phyloP scores from a whole-genome alignment of 306 rosid genomes.

The Casuarina equisetifolia region DNA sequence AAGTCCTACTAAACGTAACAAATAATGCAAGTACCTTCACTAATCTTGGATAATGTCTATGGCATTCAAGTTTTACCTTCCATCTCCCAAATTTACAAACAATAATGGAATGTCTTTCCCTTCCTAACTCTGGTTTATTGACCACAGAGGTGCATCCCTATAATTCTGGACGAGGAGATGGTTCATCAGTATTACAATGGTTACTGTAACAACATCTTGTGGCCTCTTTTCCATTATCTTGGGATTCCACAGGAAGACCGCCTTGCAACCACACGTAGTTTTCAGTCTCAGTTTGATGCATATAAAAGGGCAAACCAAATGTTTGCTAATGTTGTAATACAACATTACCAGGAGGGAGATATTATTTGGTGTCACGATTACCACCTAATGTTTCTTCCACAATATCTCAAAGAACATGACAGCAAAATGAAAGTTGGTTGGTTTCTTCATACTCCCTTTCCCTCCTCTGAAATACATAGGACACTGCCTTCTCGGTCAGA shows the following conservation, averaged over 20 bases:
- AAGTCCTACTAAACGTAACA: conserved; percentile 20
- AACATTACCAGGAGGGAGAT: conserved; percentile 89
- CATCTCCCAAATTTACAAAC: neutral
- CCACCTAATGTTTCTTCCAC: conserved; percentile 95
- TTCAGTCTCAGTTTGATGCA: conserved; percentile 94
- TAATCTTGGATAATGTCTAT: conserved; percentile 11
- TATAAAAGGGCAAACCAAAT: conserved; percentile 88
- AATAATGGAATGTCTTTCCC: conserved; percentile 1
- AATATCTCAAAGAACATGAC: conserved; percentile 79
- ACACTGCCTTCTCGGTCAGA: conserved; percentile 87
- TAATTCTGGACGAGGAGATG: conserved; percentile 87
- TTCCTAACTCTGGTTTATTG: conserved; percentile 20
- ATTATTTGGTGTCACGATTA: conserved; percentile 97
- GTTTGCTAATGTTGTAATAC: conserved; percentile 91
- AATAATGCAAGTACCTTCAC: neutral
- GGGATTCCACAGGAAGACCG: conserved; percentile 96
- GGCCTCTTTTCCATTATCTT: conserved; percentile 97
- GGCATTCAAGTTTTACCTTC: conserved; percentile 4
- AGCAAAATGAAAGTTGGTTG: conserved; percentile 89
- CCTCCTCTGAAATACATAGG: conserved; percentile 97
- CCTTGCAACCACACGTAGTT: conserved; percentile 90
- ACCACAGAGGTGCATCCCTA: conserved; percentile 88
- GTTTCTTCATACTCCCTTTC: conserved; percentile 99
- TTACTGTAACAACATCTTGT: conserved; percentile 92
- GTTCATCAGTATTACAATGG: conserved; percentile 97